Evolutionary conservation across 176 grass and related monocot genomes (phyloP).

Genomic region (Carex pumila): DNA sequence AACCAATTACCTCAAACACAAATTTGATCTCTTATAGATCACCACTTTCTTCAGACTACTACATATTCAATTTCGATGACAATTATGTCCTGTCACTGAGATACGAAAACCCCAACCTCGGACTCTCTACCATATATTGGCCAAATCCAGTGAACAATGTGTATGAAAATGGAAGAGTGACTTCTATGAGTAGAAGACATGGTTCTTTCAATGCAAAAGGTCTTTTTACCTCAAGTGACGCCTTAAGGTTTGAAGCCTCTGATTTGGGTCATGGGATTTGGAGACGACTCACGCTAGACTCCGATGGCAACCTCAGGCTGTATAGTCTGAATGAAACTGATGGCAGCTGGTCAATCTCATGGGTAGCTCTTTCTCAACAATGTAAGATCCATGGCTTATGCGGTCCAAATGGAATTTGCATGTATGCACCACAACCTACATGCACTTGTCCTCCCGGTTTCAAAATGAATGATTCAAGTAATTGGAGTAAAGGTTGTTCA

Average conservation of each 20-base stretch:
- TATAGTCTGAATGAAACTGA: conserved; percentile 19
- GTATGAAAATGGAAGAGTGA: conserved; percentile 3
- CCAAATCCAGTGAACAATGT: not conserved
- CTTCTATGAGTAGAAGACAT: conserved; percentile 8
- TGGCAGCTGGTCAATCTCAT: conserved; percentile 16
- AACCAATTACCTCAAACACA: conserved; percentile 3
- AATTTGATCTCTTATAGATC: not conserved
- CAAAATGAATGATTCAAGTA: conserved; percentile 2
- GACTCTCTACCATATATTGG: conserved; percentile 19
- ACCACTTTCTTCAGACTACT: conserved; percentile 5
- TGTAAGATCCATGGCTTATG: conserved; percentile 22
- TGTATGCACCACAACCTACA: not conserved
- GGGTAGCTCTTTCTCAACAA: conserved; percentile 2
- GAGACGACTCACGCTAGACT: conserved; percentile 11
- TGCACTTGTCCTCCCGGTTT: conserved; percentile 19
- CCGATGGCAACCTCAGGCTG: conserved; percentile 15
- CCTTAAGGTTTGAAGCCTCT: conserved; percentile 14
- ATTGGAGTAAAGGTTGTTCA: conserved; percentile 24
- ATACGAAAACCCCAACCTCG: not conserved
- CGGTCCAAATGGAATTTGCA: conserved; percentile 18
- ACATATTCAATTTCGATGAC: conserved; percentile 23
- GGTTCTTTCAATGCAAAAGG: not conserved
- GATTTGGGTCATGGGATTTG: not conserved
- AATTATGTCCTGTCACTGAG: conserved; percentile 17
- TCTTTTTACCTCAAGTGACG: conserved; percentile 9